Base-by-base conservation (phyloP, 352 stramenopile genomes). In the Phytophthora fragariae region DNA sequence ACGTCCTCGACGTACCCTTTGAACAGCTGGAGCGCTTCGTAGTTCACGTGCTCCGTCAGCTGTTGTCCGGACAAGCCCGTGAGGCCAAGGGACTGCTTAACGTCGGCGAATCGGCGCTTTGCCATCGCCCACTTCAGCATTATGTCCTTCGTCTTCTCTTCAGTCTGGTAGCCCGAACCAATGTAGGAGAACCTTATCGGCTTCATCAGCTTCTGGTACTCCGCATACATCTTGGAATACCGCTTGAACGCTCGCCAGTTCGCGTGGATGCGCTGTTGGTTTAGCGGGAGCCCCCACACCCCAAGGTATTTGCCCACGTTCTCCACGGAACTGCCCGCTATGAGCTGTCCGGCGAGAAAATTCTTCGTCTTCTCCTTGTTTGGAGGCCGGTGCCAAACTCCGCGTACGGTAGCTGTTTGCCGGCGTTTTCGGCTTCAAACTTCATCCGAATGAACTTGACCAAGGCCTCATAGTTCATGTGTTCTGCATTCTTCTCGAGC, bases 201-300 rank as follows among this genome's bases (percentile, higher is more conserved):
- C 52, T 37, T 8, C 27, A 27, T 31, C 6, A 31, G 0, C 1
- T 47, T 12, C 39, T 17, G 39, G 29, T 44, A 59, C 29, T 61
- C 29, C 1, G 3, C n/a, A 24, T 31, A 47, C 55, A 46, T 47
- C 41, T 61, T 61, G n/a, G 27, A 6, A 11, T 61, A 61, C 31
- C n/a, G n/a, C 33, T 61, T 61, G 55, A 49, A 61, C 55, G 55
- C 55, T 49, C 33, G 44, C 55, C 55, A 61, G 33, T 61, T 61
- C 7, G 8, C 0, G n/a, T 47, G 15, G 15, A 61, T 7, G 4
- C 44, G 15, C n/a, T 61, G 55, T 10, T 61, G 8, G 10, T n/a
- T 61, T 19, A 5, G 19, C n/a, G 29, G n/a, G 33, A 61, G 46
- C 0, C 55, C 55, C 55, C 29, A 46, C 55, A 61, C n/a, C 0